Evolutionary conservation across 2,329 filamentous ascomycete genomes (phyloP).

Genomic region (Cyphellophora europaea): DNA sequence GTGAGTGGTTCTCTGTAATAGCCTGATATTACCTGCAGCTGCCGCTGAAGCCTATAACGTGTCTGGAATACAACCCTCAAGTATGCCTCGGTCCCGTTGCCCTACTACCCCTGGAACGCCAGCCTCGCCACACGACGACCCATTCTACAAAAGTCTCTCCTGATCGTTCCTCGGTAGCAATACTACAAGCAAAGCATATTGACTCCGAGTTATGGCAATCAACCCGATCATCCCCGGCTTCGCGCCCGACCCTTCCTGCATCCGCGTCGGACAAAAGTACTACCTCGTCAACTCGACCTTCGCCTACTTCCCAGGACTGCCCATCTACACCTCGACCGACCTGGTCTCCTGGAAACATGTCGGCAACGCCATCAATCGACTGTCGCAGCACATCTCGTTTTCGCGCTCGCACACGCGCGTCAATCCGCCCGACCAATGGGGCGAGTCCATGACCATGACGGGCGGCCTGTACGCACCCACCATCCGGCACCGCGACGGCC

Average conservation of each 20-base stretch:
- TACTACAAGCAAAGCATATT: too few relatives aligned
- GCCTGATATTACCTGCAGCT: too few relatives aligned
- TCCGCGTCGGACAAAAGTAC: constrained; percentile 42
- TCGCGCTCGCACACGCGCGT: constrained; percentile 23
- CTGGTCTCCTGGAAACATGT: constrained; percentile 31
- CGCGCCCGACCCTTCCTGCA: constrained; percentile 52
- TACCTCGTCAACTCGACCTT: constrained; percentile 55
- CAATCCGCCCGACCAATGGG: constrained; percentile 7
- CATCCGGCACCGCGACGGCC: constrained; percentile 32
- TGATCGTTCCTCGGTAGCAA: too few relatives aligned
- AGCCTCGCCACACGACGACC: too few relatives aligned
- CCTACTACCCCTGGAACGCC: too few relatives aligned
- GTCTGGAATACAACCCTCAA: too few relatives aligned
- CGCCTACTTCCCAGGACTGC: constrained; percentile 53
- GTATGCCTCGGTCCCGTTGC: too few relatives aligned
- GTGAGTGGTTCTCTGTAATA: too few relatives aligned
- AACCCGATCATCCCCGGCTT: constrained; percentile 51
- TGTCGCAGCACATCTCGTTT: constrained; percentile 26
- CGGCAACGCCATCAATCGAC: constrained; percentile 25
- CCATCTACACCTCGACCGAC: constrained; percentile 49
- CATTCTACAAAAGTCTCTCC: too few relatives aligned
- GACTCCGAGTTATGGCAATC: too few relatives aligned
- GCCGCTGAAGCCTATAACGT: too few relatives aligned
- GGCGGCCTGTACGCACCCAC: constrained; percentile 40
- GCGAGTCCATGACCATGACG: constrained; percentile 17